These are phyloP conservation scores for Eutrema japonicum DNA, from an alignment of 345 rosid genomes.

Conservation along the genomic window DNA sequence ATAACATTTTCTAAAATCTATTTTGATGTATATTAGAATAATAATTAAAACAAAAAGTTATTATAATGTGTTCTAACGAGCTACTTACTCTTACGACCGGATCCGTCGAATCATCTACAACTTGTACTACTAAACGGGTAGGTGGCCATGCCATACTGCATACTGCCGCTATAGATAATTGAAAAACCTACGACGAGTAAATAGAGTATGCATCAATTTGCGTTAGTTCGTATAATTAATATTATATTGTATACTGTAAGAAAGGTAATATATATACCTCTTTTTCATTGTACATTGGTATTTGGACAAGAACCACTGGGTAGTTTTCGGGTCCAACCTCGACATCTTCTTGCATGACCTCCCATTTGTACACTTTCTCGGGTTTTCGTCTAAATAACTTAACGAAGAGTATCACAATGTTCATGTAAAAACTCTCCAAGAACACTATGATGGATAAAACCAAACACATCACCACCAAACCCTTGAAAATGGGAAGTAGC, in stretches of 20 bases:
- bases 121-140: conserved; percentile 58
- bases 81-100: conserved; percentile 50
- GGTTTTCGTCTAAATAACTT: conserved; percentile 50
- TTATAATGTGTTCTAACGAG: background rate
- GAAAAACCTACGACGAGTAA: conserved; percentile 51
- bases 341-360: conserved; percentile 50
- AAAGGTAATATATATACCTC: conserved; percentile 32
- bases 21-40: no score
- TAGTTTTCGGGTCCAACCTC: conserved; percentile 52
- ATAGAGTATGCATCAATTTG: background rate
- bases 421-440: conserved; percentile 62
- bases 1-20: no score
- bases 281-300: conserved; percentile 48
- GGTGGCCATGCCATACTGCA: conserved; percentile 67
- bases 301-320: conserved; percentile 46
- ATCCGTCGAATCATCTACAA: conserved; percentile 68
- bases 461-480: conserved; percentile 51
- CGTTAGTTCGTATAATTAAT: background rate
- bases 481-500: conserved; percentile 48
- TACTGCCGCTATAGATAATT: conserved; percentile 62
- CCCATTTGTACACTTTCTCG: conserved; percentile 52
- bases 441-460: conserved; percentile 58
- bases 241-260: background rate
- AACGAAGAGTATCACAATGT: conserved; percentile 49
- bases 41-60: background rate